Conservation (phyloP, 164 flowering plant species). For the Berberis thunbergii region DNA sequence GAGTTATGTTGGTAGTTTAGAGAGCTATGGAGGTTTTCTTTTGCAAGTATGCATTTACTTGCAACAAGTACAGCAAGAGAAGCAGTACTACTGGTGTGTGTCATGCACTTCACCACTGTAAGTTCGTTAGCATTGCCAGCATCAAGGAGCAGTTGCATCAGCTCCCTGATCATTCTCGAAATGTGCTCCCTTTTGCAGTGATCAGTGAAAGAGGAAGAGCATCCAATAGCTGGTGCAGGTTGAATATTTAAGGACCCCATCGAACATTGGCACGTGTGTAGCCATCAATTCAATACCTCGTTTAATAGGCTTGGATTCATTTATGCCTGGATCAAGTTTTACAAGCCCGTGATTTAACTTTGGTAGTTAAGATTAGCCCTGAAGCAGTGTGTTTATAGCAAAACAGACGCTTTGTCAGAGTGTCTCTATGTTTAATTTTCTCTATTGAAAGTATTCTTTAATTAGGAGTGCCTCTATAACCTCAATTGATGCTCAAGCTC, state of each 20-base stretch:
- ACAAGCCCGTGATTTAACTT: no score
- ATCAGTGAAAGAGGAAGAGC: not conserved
- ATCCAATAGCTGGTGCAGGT: not conserved
- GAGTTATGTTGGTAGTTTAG: not conserved
- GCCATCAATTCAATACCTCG: no score
- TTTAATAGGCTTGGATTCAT: no score
- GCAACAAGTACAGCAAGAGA: not conserved
- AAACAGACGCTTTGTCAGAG: no score
- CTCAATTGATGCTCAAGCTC: no score
- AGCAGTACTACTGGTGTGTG: not conserved
- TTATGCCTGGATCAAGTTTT: no score
- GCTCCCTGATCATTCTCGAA: conserved; percentile 17
- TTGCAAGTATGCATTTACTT: not conserved
- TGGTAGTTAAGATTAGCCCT: no score
- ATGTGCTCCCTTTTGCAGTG: conserved; percentile 11
- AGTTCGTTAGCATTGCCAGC: conserved; percentile 4
- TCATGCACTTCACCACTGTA: not conserved
- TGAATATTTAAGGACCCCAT: not conserved
- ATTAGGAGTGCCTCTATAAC: no score
- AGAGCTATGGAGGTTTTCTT: not conserved
- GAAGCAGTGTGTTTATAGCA: no score
- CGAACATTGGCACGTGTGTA: no score
- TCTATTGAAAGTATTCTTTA: no score
- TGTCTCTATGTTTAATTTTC: no score
- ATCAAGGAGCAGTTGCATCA: conserved; percentile 3